Evolutionary conservation across 495 filamentous ascomycete genomes (phyloP).

Genomic region (Chaetomidium leptoderma): DNA sequence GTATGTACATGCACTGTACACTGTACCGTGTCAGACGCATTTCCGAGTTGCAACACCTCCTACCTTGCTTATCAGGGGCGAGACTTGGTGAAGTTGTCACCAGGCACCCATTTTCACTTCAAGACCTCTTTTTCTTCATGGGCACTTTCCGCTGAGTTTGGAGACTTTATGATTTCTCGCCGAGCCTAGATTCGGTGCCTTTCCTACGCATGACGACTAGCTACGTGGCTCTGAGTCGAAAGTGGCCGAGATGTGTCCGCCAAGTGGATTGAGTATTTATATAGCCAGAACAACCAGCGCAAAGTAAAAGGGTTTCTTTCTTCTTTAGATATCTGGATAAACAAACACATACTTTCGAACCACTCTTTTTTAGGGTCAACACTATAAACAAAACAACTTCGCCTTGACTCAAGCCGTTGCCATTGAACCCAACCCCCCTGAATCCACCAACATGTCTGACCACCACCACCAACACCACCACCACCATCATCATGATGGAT

Average conservation of each 20-base stretch:
- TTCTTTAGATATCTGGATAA: not conserved
- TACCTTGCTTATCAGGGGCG: not conserved
- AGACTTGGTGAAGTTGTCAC: not conserved
- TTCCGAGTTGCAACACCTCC: too few species aligned
- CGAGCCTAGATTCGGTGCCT: not conserved
- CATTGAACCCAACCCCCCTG: too few species aligned
- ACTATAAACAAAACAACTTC: too few species aligned
- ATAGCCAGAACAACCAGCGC: not conserved
- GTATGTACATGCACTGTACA: not conserved
- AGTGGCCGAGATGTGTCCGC: slow-evolving; percentile 20
- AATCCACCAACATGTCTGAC: slow-evolving; percentile 6
- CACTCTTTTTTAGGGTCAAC: too few species aligned
- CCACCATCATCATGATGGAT: slow-evolving; percentile 5
- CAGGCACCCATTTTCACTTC: not conserved
- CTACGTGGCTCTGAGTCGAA: not conserved
- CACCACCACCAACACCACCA: slow-evolving; percentile 4
- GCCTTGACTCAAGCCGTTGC: too few species aligned
- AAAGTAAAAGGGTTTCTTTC: too few species aligned
- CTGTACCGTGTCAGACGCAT: not conserved
- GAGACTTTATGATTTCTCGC: not conserved
- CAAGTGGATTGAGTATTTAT: not conserved
- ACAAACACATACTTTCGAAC: too few species aligned
- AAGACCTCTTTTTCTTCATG: not conserved
- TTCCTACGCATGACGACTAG: not conserved
- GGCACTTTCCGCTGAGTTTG: not conserved